Base-by-base conservation (phyloP, 139 green algal species). In the Tetradesmus lagerheimii region DNA sequence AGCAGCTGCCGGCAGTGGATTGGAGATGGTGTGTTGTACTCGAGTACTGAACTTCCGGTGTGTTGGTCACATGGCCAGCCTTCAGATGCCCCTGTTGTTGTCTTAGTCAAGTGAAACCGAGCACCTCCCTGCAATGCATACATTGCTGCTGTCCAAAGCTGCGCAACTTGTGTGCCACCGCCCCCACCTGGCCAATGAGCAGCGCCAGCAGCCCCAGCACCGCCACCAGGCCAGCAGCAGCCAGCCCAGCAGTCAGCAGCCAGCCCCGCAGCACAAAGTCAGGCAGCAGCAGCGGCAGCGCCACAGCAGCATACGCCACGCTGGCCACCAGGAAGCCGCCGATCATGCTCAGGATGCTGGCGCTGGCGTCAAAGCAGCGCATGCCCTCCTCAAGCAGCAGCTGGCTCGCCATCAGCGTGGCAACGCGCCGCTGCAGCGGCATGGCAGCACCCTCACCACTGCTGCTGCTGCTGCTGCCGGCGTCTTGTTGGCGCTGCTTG, bases 281-380 rank as follows among this genome's bases (percentile, higher is more conserved):
- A 29, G 87, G 87, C 87, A 62, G 23, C 18, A 90, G 34, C 50
- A 80, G 16, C 3, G 76, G 87, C 87, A 90, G 53, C 8, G 37
- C 87, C 29, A 86, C 39, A 45, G 87, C 87, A 35, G 87, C n/a
- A 50, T 90, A 90, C 39, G 86, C 53, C 31, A 86, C 29, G 64
- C 34, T 66, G 1, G 80, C 77, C 77, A 86, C 14, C 53, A 86
- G 16, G n/a, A 86, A 66, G 5, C 50, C 77, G 12, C 53, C 77
- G 0, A 64, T 5, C 11, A 39, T 75, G 2, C 27, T 38, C 80
- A 90, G 4, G 25, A 77, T 75, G 18, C 37, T 41, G 62, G 18
- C 35, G 34, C 34, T 74, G 43, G 29, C 74, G 15, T 14, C 38
- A 50, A 89, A 89, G 71, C 34, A 66, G 41, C 29, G 31, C n/a